Percentiles rank a stretch among this genome's conserved stretches.
phyloP scores from a whole-genome alignment of 192 early-diverging fungal genomes.

The Jimgerdemannia flammicorona region DNA sequence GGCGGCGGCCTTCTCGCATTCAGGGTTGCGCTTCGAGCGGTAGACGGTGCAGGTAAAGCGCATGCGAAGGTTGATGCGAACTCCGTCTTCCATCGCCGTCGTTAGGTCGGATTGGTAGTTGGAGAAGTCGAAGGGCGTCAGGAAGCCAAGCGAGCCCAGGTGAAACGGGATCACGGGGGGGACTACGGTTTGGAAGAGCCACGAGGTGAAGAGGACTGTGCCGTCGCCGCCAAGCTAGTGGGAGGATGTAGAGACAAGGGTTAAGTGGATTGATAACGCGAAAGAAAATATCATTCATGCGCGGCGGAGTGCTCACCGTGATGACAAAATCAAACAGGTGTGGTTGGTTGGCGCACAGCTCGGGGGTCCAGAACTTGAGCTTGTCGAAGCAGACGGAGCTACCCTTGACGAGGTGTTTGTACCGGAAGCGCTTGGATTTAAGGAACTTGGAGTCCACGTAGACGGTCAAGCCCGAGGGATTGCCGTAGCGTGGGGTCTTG shows the following conservation, averaged over 20 bases:
- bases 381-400: constrained; percentile 39
- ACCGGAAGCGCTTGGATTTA: constrained; percentile 45
- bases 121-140: constrained; percentile 82
- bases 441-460: constrained; percentile 58
- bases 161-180: constrained; percentile 93
- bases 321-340: constrained; percentile 86
- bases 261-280: background rate
- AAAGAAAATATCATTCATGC: background rate
- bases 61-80: constrained; percentile 88
- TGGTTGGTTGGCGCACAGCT: constrained; percentile 62
- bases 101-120: constrained; percentile 55
- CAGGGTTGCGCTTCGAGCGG: constrained; percentile 32
- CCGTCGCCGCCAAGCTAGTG: constrained; percentile 88
- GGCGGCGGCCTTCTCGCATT: constrained; percentile 3
- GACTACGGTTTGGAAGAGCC: constrained; percentile 83
- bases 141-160: constrained; percentile 89
- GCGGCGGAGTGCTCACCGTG: constrained; percentile 57
- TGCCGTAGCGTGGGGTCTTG: constrained; percentile 36
- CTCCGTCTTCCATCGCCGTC: constrained; percentile 56
- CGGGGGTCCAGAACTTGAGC: constrained; percentile 71
- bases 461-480: constrained; percentile 42
- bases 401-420: constrained; percentile 17
- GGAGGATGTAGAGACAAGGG: background rate
- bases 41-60: constrained; percentile 91
- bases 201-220: constrained; percentile 90